These are phyloP conservation scores for Gastrolobium villosum DNA, from an alignment of 306 rosid species.

Conservation along the genomic window DNA sequence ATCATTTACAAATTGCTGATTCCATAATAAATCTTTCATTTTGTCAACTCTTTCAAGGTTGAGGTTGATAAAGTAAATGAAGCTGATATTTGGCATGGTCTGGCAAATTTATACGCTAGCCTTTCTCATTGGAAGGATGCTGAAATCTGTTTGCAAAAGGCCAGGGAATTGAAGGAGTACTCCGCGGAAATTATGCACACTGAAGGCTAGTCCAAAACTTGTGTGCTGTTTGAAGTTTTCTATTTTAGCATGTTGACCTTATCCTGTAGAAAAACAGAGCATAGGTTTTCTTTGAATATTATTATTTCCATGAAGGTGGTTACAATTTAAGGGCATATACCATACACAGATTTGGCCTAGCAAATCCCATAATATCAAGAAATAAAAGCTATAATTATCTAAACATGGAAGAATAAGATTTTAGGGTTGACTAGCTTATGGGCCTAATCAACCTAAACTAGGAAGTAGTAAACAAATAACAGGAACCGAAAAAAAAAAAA, in stretches of 20 bases:
- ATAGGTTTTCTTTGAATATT: too few species aligned
- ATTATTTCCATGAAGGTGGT: too few species aligned
- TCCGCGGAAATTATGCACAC: conserved; percentile 66
- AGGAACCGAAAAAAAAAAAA: too few species aligned
- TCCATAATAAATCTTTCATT: conserved; percentile 20
- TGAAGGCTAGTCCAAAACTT: conserved; percentile 71
- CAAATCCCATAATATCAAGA: too few species aligned
- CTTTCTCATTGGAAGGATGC: conserved; percentile 96
- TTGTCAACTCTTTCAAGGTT: conserved; percentile 58
- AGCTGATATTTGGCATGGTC: conserved; percentile 93
- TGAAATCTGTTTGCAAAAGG: conserved; percentile 90
- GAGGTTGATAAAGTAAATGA: conserved; percentile 80
- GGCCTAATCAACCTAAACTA: too few species aligned
- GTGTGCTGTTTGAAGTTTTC: conserved; percentile 36
- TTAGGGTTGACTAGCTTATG: too few species aligned
- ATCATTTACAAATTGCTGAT: conserved; percentile 25
- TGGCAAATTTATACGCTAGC: conserved; percentile 86
- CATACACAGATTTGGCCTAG: too few species aligned
- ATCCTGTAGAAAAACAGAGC: not conserved
- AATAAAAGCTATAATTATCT: too few species aligned
- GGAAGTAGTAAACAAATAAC: too few species aligned
- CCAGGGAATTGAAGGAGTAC: conserved; percentile 70
- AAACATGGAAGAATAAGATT: too few species aligned
- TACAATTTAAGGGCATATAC: too few species aligned
- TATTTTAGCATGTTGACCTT: conserved; percentile 32